Conservation (phyloP, 2,329 filamentous ascomycete genomes). For the Colletotrichum incanum region DNA sequence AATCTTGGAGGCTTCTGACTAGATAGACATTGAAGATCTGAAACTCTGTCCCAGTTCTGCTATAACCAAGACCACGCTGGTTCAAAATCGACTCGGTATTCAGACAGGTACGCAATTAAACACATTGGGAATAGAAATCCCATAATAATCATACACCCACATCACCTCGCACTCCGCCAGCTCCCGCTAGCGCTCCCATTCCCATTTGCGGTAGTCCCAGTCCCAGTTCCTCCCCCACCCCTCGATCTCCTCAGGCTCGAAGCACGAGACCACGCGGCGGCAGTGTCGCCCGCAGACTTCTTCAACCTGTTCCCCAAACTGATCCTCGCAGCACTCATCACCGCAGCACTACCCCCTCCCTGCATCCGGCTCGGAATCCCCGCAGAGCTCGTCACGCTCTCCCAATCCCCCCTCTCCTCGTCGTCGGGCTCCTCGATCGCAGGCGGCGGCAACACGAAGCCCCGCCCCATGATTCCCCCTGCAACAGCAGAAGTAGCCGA, state of each 20-base stretch:
- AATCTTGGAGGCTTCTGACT: too few relatives aligned
- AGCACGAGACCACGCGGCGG: slow-evolving; percentile 58
- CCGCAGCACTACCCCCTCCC: slow-evolving; percentile 47
- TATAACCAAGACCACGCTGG: too few relatives aligned
- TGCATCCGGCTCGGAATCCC: slow-evolving; percentile 42
- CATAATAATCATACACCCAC: too few relatives aligned
- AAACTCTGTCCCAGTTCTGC: too few relatives aligned
- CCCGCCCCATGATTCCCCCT: slow-evolving; percentile 22
- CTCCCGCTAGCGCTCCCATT: neutral
- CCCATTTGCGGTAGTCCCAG: neutral
- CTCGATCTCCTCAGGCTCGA: slow-evolving; percentile 56
- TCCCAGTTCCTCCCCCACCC: neutral
- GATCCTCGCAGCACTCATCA: slow-evolving; percentile 58
- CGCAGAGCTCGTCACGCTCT: slow-evolving; percentile 52
- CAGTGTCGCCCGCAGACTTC: slow-evolving; percentile 60
- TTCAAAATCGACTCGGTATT: too few relatives aligned
- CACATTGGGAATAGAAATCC: too few relatives aligned
- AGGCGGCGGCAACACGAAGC: slow-evolving; percentile 48
- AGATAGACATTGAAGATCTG: too few relatives aligned
- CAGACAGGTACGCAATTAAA: too few relatives aligned
- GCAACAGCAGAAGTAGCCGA: neutral
- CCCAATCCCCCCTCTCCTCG: slow-evolving; percentile 55
- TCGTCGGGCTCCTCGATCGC: slow-evolving; percentile 50
- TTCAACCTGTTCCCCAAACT: slow-evolving; percentile 67
- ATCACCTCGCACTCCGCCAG: slow-evolving; percentile 31